These are phyloP conservation scores for Pleurotus pulmonarius DNA, from an alignment of 768 basidiomycete species.

Conservation along the genomic window DNA sequence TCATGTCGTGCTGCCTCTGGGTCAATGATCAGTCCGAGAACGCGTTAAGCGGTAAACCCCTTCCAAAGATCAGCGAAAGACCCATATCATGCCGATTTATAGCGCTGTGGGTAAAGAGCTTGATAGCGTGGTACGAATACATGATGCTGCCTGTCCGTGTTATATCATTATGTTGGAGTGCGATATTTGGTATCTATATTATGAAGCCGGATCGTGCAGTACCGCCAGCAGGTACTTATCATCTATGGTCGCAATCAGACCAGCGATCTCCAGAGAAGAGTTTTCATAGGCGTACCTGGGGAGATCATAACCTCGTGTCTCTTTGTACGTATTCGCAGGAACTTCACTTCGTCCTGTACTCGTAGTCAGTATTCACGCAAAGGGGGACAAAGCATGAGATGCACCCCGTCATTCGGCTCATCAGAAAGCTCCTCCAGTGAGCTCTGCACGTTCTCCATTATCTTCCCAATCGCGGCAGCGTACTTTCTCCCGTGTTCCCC, in stretches of 20 bases:
- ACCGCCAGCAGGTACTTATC: slow-evolving; percentile 80
- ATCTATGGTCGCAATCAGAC: slow-evolving; percentile 37
- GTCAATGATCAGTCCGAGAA: no score
- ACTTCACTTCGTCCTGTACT: slow-evolving; percentile 75
- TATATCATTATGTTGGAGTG: no score
- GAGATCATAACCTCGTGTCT: slow-evolving; percentile 94
- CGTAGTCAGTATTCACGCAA: not conserved
- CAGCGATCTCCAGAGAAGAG: not conserved
- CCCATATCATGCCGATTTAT: no score
- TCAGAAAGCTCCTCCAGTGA: slow-evolving; percentile 77
- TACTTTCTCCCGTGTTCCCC: slow-evolving; percentile 80
- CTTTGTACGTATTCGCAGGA: slow-evolving; percentile 88
- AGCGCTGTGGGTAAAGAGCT: no score
- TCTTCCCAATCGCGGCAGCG: slow-evolving; percentile 64
- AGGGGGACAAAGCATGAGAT: slow-evolving; percentile 18
- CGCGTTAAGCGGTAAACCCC: no score
- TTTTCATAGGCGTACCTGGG: slow-evolving; percentile 54
- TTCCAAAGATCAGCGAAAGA: no score
- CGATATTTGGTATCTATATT: not conserved
- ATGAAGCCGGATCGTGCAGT: slow-evolving; percentile 70
- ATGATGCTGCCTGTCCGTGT: no score
- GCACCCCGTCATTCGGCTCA: slow-evolving; percentile 55
- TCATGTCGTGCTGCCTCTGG: no score
- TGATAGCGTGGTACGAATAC: no score
- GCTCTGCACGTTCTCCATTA: slow-evolving; percentile 74